These are phyloP conservation scores for Pythium dissimile DNA, from an alignment of 352 stramenopile species.

Conservation along the genomic window DNA sequence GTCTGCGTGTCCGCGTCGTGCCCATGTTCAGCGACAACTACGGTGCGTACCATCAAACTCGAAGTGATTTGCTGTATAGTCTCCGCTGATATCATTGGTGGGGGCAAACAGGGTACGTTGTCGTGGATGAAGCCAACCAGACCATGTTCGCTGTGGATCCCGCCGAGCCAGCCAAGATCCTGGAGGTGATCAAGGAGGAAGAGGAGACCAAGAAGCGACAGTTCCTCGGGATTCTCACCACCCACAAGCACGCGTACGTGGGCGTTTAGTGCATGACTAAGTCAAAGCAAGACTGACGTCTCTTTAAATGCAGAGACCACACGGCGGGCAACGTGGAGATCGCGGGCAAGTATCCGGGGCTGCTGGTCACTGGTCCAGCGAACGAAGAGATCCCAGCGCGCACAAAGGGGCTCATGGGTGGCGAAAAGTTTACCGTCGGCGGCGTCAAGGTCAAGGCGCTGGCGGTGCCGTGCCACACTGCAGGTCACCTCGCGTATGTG, in stretches of 20 bases:
- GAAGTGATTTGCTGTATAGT: neutral
- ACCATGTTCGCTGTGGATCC: slow-evolving; percentile 82
- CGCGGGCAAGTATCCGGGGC: slow-evolving; percentile 49
- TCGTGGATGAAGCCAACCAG: slow-evolving; percentile 79
- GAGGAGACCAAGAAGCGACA: slow-evolving; percentile 55
- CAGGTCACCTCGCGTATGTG: slow-evolving; percentile 84
- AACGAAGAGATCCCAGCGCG: slow-evolving; percentile 76
- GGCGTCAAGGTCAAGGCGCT: slow-evolving; percentile 70
- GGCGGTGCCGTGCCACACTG: slow-evolving; percentile 82
- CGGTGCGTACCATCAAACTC: slow-evolving; percentile 31
- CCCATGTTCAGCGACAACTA: slow-evolving; percentile 86
- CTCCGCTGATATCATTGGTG: too few relatives aligned
- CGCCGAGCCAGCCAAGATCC: slow-evolving; percentile 57
- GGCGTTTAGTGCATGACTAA: too few relatives aligned
- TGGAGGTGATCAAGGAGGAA: slow-evolving; percentile 69
- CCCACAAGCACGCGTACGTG: slow-evolving; percentile 90
- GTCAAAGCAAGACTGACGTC: too few relatives aligned
- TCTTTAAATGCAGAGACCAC: slow-evolving; percentile 72
- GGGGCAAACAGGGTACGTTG: slow-evolving; percentile 48
- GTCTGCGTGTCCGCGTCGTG: slow-evolving; percentile 78
- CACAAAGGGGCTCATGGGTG: slow-evolving; percentile 58
- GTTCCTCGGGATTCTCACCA: slow-evolving; percentile 89
- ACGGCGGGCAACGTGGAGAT: slow-evolving; percentile 73
- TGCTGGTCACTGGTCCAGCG: slow-evolving; percentile 68
- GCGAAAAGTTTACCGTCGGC: slow-evolving; percentile 82